Conservation (phyloP, 306 rosid genomes). For the Arachis hypogaea region DNA sequence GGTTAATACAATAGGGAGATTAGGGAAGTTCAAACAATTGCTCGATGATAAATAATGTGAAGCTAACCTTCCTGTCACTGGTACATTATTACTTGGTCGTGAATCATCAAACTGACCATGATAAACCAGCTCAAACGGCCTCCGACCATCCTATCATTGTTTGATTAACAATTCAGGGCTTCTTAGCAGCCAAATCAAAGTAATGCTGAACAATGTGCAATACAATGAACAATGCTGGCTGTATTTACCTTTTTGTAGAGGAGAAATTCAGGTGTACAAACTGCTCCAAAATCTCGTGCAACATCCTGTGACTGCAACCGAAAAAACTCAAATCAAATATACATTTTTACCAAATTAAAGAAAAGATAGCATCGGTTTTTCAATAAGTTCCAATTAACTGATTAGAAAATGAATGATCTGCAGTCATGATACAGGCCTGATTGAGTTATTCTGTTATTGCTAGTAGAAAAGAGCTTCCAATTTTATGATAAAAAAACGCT, state of each 20-base stretch:
- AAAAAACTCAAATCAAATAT: slow-evolving; percentile 31
- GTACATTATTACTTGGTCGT: slow-evolving; percentile 72
- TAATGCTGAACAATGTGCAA: slow-evolving; percentile 27
- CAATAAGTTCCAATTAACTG: slow-evolving; percentile 8
- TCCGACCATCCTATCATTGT: slow-evolving; percentile 81
- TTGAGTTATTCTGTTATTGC: slow-evolving; percentile 24
- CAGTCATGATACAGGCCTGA: not conserved
- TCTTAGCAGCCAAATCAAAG: slow-evolving; percentile 19
- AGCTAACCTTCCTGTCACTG: slow-evolving; percentile 87
- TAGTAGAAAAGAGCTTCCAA: slow-evolving; percentile 33
- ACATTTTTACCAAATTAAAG: slow-evolving; percentile 27
- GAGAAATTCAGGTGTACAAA: slow-evolving; percentile 88
- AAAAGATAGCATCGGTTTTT: slow-evolving; percentile 10
- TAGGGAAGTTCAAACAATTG: slow-evolving; percentile 27
- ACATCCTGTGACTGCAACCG: slow-evolving; percentile 76
- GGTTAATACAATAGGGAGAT: slow-evolving; percentile 30
- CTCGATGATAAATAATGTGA: slow-evolving; percentile 25
- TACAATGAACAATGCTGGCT: not conserved
- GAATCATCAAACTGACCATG: slow-evolving; percentile 98
- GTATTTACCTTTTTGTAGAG: slow-evolving; percentile 79
- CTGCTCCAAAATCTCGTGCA: slow-evolving; percentile 87
- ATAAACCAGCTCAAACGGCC: slow-evolving; percentile 94
- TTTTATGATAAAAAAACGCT: slow-evolving; percentile 8
- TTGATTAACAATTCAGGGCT: slow-evolving; percentile 15
- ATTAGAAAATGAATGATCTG: not conserved